phyloP scores from a whole-genome alignment of 2,329 filamentous ascomycete genomes.

The Ilyonectria mors-panacis region DNA sequence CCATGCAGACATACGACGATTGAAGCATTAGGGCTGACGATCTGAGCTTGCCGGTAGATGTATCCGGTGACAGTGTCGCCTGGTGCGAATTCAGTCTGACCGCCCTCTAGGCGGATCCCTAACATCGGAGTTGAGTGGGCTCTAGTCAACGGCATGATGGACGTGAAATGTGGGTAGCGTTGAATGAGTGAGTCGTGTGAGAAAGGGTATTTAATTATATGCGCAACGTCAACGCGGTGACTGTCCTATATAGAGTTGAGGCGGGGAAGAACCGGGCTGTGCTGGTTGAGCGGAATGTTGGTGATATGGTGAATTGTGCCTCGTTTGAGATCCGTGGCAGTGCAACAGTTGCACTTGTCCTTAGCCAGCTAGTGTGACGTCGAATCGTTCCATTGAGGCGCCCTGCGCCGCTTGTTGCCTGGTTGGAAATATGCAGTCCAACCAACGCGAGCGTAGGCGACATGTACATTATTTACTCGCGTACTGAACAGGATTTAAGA shows the following conservation, averaged over 20 bases:
- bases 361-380: neutral
- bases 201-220: neutral
- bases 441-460: neutral
- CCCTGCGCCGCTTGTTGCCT: too few species aligned
- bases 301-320: neutral
- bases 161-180: neutral
- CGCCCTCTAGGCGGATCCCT: conserved; percentile 30
- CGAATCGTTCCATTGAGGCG: neutral
- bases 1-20: conserved; percentile 46
- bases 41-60: conserved; percentile 38
- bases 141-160: conserved; percentile 20
- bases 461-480: neutral
- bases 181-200: neutral
- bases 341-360: neutral
- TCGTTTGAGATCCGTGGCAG: neutral
- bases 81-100: conserved; percentile 22
- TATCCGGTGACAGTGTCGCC: conserved; percentile 49
- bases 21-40: conserved; percentile 39
- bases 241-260: neutral
- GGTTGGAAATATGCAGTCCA: neutral
- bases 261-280: neutral
- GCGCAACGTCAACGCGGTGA: neutral
- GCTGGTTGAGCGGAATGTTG: neutral
- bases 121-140: neutral
- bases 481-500: too few species aligned